Evolutionary conservation across 2,329 filamentous ascomycete species (phyloP), one percentile per base, ranked within the genome.

Genomic region (Fusarium decemcellulare): DNA sequence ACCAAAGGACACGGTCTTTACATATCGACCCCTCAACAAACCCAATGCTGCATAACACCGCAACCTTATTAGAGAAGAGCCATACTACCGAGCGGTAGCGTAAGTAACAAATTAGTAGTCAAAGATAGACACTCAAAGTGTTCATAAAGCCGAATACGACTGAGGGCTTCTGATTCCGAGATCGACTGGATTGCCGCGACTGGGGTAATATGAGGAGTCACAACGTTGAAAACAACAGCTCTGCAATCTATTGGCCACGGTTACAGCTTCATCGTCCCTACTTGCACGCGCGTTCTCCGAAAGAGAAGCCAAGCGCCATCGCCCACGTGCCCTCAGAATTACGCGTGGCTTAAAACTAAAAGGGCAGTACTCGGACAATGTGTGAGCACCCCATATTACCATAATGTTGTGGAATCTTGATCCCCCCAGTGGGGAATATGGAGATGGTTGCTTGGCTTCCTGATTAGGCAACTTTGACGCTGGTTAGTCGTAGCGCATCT

Each of bases 171-270:
- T 29, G 11, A 36, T 44, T 11, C 29, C 39, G 29, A 34, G 32
- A 44, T 43, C 18, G 18, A 30, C 32, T 36, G 32, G 44, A 55
- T 29, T 55, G 29, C 52, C 39, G 29, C 16, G 14, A 23, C 29
- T 42, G 39, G 39, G 16, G n/a, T n/a, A 50, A 55, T 27, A 30
- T 18, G 40, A 57, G 8, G 43, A 57, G 54, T 57, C 42, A 57
- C 14, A 16, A 23, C 6, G 15, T 23, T 3, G 50, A 29, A 15
- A 16, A 5, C 23, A 23, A 23, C 23, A 23, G 23, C 23, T 23
- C 23, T 23, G 23, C 23, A 23, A 5, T 23, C 36, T 16, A 54
- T 54, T 54, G 51, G 51, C 11, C 39, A 14, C n/a, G 10, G 12
- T 16, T 6, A 34, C 37, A 30, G n/a, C 39, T 37, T 54, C 27